Evolutionary conservation across 2,329 filamentous ascomycete genomes (phyloP).

Genomic region (Fusarium camptoceras): DNA sequence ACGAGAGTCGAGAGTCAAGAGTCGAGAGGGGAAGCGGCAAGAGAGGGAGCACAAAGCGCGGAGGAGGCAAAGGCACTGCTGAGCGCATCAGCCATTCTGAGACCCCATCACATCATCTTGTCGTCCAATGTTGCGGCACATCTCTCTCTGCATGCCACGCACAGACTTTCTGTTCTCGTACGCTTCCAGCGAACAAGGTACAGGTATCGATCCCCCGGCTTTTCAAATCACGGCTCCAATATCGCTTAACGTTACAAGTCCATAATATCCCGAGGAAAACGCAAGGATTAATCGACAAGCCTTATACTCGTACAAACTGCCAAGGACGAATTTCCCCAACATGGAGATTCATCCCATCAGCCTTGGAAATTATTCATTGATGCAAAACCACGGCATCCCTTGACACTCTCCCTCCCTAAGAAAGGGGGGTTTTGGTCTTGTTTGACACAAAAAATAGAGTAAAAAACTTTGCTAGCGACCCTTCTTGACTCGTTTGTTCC

Average conservation of each 20-base stretch:
- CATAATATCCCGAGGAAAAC: conserved; percentile 24
- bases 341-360: conserved; percentile 1
- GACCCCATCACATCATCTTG: conserved; percentile 1
- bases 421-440: conserved; percentile 18
- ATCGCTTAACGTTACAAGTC: conserved; percentile 29
- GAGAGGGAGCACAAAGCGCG: conserved; percentile 9
- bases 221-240: conserved; percentile 31
- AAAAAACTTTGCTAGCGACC: background rate
- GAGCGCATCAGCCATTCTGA: background rate
- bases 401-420: background rate
- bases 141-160: conserved; percentile 3
- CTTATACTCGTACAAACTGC: too few species aligned
- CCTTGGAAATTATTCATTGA: conserved; percentile 20
- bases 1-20: background rate
- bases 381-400: conserved; percentile 10
- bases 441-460: conserved; percentile 1
- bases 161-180: conserved; percentile 14
- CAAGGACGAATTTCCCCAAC: background rate
- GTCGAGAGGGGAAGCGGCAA: background rate
- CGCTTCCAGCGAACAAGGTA: background rate
- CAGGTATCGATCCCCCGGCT: conserved; percentile 7
- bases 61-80: background rate
- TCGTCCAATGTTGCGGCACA: conserved; percentile 11
- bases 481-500: conserved; percentile 26
- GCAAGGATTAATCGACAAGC: conserved; percentile 12